phyloP scores from a whole-genome alignment of 495 filamentous ascomycete species.

The Penicillium soppii region DNA sequence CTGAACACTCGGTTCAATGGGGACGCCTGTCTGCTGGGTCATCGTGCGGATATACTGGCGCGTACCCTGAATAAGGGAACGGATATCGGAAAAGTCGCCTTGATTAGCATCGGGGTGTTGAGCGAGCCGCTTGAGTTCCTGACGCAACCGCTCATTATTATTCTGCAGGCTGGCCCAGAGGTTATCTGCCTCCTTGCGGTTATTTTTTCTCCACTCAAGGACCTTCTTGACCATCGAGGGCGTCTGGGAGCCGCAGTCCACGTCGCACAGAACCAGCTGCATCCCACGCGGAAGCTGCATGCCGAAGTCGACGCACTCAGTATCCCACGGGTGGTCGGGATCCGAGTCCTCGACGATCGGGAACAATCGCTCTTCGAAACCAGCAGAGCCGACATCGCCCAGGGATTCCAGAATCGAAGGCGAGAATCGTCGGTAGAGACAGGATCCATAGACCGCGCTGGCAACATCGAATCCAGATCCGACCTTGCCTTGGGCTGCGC shows the following conservation, averaged over 20 bases:
- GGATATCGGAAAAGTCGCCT: slow-evolving; percentile 35
- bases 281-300: slow-evolving; percentile 65
- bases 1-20: slow-evolving; percentile 87
- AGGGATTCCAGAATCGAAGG: slow-evolving; percentile 67
- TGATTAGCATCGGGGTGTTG: slow-evolving; percentile 31
- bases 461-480: slow-evolving; percentile 98
- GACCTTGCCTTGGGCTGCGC: slow-evolving; percentile 93
- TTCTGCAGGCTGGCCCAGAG: slow-evolving; percentile 74
- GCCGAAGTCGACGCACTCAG: slow-evolving; percentile 61
- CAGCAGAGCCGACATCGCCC: slow-evolving; percentile 58
- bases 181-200: slow-evolving; percentile 61
- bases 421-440: slow-evolving; percentile 87
- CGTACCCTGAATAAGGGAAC: slow-evolving; percentile 49
- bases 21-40: slow-evolving; percentile 71
- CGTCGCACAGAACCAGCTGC: slow-evolving; percentile 87
- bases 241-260: slow-evolving; percentile 90
- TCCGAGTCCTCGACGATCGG: slow-evolving; percentile 61
- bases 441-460: slow-evolving; percentile 85
- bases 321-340: slow-evolving; percentile 66
- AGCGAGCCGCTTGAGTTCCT: slow-evolving; percentile 52
- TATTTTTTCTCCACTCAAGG: slow-evolving; percentile 72
- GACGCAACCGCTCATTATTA: slow-evolving; percentile 69
- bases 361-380: slow-evolving; percentile 66
- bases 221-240: slow-evolving; percentile 94
- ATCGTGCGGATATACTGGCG: slow-evolving; percentile 67